Evolutionary conservation across 257 asterid genomes (phyloP), one percentile per base, ranked within the genome.

Genomic region (Salvia miltiorrhiza): DNA sequence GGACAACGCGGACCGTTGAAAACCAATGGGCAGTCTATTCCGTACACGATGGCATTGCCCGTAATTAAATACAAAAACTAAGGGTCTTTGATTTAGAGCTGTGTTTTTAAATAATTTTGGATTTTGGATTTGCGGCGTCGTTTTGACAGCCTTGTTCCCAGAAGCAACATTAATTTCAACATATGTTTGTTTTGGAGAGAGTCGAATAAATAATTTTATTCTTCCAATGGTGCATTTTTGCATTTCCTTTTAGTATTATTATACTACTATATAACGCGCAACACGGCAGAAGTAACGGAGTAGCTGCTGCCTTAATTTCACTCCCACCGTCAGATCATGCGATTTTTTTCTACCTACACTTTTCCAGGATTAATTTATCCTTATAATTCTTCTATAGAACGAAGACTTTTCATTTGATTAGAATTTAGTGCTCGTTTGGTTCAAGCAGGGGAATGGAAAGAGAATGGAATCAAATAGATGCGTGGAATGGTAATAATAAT

Each of bases 161-260:
- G 82, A 78, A 78, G 82, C 73, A 78, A 68, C 82, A 40, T 62
- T 11, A 48, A 73, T 65, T 67, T 77, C 65, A 11, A n/a, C 82
- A 73, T 63, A 53, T 62, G 40, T 30, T 63, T 64, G 16, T 35
- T 59, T 59, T 17, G n/a, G 28, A 59, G 10, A 3, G 30, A 20
- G 9, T 47, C 0, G 19, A 37, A 17, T 32, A 32, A 2, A 26
- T 13, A 55, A 26, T 12, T 14, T 7, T 1, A 11, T 26, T 1
- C 21, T 50, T 40, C 0, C 10, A 40, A 9, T 50, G 30, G 30
- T 50, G 13, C 4, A 1, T 55, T 11, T 19, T 4, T 13, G 19
- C 1, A 16, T 7, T n/a, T n/a, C n/a, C n/a, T n/a, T n/a, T n/a
- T n/a, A n/a, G n/a, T n/a, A n/a, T n/a, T n/a, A n/a, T n/a, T n/a